A percentile compares a stretch with the other conserved stretches of the same genome.
phyloP scores from a whole-genome alignment of 306 rosid genomes.

The Cicer cuneatum region DNA sequence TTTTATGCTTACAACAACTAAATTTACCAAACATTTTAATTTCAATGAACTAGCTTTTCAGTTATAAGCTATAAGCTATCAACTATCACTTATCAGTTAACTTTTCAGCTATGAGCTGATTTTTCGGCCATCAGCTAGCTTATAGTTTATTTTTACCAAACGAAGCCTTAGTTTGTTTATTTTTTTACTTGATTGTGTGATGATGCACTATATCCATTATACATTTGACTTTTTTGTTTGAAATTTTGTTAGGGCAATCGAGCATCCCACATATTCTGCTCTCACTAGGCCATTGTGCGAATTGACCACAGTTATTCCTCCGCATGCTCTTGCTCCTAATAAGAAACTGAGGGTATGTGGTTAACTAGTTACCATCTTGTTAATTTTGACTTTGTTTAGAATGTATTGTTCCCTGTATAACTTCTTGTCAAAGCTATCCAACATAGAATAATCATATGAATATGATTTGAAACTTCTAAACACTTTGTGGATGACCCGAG shows the following conservation, averaged over 20 bases:
- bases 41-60: too few relatives aligned
- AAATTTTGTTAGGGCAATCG: conserved; percentile 84
- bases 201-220: conserved; percentile 34
- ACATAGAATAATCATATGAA: conserved; percentile 33
- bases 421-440: conserved; percentile 30
- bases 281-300: conserved; percentile 97
- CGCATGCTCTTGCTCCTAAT: conserved; percentile 83
- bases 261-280: conserved; percentile 98
- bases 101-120: too few relatives aligned
- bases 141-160: too few relatives aligned
- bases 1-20: too few relatives aligned
- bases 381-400: conserved; percentile 24
- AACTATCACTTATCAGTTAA: too few relatives aligned
- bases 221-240: conserved; percentile 27
- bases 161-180: conserved; percentile 4
- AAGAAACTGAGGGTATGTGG: conserved; percentile 92
- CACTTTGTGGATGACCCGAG: conserved; percentile 17
- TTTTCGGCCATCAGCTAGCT: too few relatives aligned
- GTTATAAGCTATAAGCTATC: too few relatives aligned
- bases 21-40: too few relatives aligned
- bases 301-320: conserved; percentile 91
- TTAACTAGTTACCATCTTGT: conserved; percentile 36
- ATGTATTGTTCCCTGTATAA: conserved; percentile 16
- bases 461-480: conserved; percentile 35
- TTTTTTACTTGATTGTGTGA: conserved; percentile 10